Evolutionary conservation across 2,329 filamentous ascomycete species (phyloP).

Genomic region (Aspergillus sp.): DNA sequence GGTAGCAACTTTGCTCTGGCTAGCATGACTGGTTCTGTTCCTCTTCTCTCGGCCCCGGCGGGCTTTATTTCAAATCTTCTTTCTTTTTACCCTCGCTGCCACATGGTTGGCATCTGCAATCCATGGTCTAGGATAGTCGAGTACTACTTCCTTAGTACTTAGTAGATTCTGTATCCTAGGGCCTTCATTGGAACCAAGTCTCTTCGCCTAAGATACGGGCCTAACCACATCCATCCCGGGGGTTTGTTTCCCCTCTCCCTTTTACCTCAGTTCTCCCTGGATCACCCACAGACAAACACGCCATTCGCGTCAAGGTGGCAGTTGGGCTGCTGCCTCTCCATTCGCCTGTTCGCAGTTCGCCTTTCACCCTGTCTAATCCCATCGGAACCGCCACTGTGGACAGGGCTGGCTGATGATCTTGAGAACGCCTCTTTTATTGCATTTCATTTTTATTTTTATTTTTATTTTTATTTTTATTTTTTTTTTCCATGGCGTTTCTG

Average conservation of each 20-base stretch:
- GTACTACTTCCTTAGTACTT: not conserved
- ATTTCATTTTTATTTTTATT: too few species aligned
- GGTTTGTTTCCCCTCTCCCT: not conserved
- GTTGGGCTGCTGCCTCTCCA: conserved; percentile 3
- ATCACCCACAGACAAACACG: conserved; percentile 2
- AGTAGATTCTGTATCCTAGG: too few species aligned
- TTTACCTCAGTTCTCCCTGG: not conserved
- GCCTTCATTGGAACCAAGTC: not conserved
- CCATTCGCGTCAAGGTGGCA: not conserved
- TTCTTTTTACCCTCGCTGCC: conserved; percentile 13
- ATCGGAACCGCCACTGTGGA: conserved; percentile 14
- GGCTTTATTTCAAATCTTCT: not conserved
- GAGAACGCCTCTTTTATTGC: not conserved
- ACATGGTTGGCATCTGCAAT: conserved; percentile 38
- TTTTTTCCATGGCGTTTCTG: not conserved
- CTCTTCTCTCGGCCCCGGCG: not conserved
- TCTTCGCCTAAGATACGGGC: conserved; percentile 3
- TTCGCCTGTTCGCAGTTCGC: conserved; percentile 2
- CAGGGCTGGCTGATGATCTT: conserved; percentile 12
- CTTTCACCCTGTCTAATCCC: not conserved
- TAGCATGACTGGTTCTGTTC: not conserved
- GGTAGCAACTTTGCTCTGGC: not conserved
- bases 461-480: too few species aligned
- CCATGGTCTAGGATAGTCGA: conserved; percentile 1
- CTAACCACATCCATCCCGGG: conserved; percentile 1